Conservation (phyloP, 768 basidiomycete genomes). For the Boletus vinaceobasis region DNA sequence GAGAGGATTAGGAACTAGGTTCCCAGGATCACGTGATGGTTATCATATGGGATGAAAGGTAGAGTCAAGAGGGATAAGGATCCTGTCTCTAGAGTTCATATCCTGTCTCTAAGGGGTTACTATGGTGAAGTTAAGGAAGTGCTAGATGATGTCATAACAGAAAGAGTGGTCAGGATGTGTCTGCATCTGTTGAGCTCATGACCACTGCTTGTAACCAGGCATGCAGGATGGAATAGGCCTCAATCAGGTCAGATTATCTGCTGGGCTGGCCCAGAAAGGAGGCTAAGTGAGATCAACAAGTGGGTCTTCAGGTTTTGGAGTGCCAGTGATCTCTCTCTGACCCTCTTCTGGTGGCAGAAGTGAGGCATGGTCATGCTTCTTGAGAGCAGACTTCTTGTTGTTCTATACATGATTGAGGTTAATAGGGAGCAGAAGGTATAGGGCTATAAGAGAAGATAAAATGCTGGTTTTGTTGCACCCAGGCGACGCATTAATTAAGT, state of each 20-base stretch:
- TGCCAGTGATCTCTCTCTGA: constrained; percentile 59
- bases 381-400: constrained; percentile 70
- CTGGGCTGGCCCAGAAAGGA: constrained; percentile 59
- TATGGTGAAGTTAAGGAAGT: no score
- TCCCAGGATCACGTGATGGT: no score
- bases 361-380: constrained; percentile 39
- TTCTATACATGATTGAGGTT: constrained; percentile 36
- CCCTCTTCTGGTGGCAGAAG: constrained; percentile 41
- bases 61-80: no score
- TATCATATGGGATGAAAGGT: no score
- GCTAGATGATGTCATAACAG: no score
- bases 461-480: constrained; percentile 51
- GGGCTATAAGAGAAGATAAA: constrained; percentile 37
- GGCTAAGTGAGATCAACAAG: constrained; percentile 62
- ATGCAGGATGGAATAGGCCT: constrained; percentile 69
- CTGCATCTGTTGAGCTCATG: constrained; percentile 44
- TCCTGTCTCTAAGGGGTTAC: no score
- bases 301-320: constrained; percentile 73
- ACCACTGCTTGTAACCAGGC: constrained; percentile 54
- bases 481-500: no score
- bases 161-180: constrained; percentile 69
- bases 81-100: no score
- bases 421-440: constrained; percentile 17
- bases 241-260: constrained; percentile 65
- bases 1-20: no score